Conservation (phyloP, 352 stramenopile genomes). For the Phytopythium delawarense region DNA sequence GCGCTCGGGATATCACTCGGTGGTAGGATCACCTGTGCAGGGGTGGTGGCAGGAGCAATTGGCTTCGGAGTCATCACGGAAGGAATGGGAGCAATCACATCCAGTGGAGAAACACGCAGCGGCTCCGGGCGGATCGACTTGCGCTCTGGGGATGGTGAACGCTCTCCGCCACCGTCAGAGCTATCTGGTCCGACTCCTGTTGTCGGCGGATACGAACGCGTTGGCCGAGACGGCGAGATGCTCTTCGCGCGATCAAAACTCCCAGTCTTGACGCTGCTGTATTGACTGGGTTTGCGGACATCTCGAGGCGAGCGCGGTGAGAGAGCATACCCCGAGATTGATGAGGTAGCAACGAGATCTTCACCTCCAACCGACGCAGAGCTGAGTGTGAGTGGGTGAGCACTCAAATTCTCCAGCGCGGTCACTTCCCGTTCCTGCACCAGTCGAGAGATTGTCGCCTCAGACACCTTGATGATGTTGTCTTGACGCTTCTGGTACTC, state of each 20-base stretch:
- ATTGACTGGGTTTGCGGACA: conserved; percentile 4
- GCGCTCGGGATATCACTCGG: background rate
- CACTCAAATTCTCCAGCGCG: conserved; percentile 37
- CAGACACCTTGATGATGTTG: conserved; percentile 56
- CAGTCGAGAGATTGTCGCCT: conserved; percentile 56
- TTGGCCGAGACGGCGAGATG: background rate
- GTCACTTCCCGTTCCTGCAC: conserved; percentile 52
- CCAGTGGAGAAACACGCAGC: background rate
- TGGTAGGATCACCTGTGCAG: background rate
- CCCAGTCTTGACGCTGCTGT: background rate
- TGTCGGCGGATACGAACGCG: background rate
- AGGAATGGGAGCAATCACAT: conserved; percentile 1
- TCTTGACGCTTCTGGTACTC: conserved; percentile 61
- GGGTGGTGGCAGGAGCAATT: no score
- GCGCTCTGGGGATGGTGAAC: background rate
- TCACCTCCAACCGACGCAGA: background rate
- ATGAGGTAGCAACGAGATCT: background rate
- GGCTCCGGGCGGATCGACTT: background rate
- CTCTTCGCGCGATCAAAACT: background rate
- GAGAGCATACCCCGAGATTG: background rate
- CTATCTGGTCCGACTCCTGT: background rate
- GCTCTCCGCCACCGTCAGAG: background rate
- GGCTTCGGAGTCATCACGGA: background rate
- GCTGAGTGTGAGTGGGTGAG: conserved; percentile 23
- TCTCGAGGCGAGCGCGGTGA: background rate